A percentile compares a stretch with the other conserved stretches of the same genome.
These are phyloP conservation scores for Cynanchum wilfordii DNA, from an alignment of 257 asterid species.

Conservation along the genomic window DNA sequence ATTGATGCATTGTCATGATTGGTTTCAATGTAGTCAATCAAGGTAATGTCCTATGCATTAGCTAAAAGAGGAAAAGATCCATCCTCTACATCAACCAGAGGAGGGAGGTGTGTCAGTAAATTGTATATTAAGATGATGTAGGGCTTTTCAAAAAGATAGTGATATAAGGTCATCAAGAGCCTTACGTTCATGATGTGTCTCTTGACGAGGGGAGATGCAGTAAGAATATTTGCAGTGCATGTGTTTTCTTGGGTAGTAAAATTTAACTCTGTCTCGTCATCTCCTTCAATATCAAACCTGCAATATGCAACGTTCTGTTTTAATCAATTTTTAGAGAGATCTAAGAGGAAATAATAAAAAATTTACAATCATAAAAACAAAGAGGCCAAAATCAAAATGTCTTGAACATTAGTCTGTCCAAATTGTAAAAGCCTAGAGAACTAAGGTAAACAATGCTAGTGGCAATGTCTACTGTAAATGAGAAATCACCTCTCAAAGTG, in stretches of 20 bases:
- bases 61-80: slow-evolving; percentile 36
- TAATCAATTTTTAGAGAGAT: slow-evolving; percentile 14
- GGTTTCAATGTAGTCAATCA: slow-evolving; percentile 47
- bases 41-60: slow-evolving; percentile 72
- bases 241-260: slow-evolving; percentile 48
- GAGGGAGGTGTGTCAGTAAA: neutral
- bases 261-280: slow-evolving; percentile 53
- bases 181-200: slow-evolving; percentile 47
- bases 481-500: slow-evolving; percentile 68
- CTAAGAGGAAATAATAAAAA: slow-evolving; percentile 2
- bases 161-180: neutral
- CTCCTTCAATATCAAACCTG: slow-evolving; percentile 89
- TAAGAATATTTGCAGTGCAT: slow-evolving; percentile 44
- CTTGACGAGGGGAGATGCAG: slow-evolving; percentile 69
- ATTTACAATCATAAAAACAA: neutral
- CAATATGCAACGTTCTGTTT: slow-evolving; percentile 12
- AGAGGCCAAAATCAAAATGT: slow-evolving; percentile 5
- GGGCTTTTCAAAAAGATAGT: no score
- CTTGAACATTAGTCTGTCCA: neutral
- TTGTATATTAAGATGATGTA: no score
- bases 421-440: neutral
- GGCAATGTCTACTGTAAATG: neutral
- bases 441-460: neutral
- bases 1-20: slow-evolving; percentile 40
- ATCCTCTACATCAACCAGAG: neutral